Evolutionary conservation across 306 rosid species (phyloP).

Genomic region (Vigna reflexopilosa): DNA sequence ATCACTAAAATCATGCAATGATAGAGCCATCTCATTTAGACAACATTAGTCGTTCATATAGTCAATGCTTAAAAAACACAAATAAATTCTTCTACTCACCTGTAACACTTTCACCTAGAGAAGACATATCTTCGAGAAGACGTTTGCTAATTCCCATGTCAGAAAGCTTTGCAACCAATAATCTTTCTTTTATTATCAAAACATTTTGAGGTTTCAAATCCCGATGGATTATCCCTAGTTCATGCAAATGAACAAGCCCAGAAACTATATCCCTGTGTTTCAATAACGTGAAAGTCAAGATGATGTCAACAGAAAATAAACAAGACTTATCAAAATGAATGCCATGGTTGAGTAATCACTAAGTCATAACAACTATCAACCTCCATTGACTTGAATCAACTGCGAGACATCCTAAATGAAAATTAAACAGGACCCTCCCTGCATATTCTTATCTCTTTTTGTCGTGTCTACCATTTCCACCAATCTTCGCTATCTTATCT

Average conservation of each 20-base stretch:
- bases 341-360: slow-evolving; percentile 18
- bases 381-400: not conserved
- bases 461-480: not conserved
- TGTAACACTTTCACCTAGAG: slow-evolving; percentile 64
- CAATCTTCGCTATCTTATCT: not conserved
- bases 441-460: not conserved
- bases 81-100: slow-evolving; percentile 55
- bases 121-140: slow-evolving; percentile 70
- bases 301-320: slow-evolving; percentile 12
- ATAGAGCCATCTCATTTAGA: slow-evolving; percentile 7
- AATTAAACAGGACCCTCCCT: slow-evolving; percentile 3
- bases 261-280: slow-evolving; percentile 67
- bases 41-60: not conserved
- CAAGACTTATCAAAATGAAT: not conserved
- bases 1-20: slow-evolving; percentile 20
- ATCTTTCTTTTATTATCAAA: slow-evolving; percentile 65
- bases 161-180: slow-evolving; percentile 75
- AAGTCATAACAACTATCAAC: slow-evolving; percentile 22
- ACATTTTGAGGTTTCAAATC: slow-evolving; percentile 95
- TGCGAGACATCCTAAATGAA: slow-evolving; percentile 7
- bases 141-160: slow-evolving; percentile 94
- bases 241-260: slow-evolving; percentile 84
- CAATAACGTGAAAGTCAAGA: slow-evolving; percentile 30
- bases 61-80: not conserved
- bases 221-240: slow-evolving; percentile 80